A percentile compares a stretch with the other conserved stretches of the same genome.
These are phyloP conservation scores for Arthroderma sp. DNA, from an alignment of 2,329 filamentous ascomycete species.

Conservation along the genomic window DNA sequence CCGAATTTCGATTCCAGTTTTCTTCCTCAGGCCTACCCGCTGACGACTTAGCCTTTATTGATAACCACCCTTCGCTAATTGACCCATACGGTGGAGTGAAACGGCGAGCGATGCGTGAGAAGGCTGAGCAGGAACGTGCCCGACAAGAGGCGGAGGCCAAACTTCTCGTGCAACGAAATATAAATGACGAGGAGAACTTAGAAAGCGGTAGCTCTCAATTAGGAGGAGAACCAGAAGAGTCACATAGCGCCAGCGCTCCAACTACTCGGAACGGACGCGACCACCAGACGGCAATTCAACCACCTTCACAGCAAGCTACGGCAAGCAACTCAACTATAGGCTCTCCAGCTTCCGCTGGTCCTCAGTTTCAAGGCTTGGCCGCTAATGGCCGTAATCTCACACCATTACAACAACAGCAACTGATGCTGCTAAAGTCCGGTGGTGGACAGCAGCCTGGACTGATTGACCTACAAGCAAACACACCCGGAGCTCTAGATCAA, in stretches of 20 bases:
- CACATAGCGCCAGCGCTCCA: slow-evolving; percentile 35
- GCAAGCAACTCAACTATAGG: slow-evolving; percentile 30
- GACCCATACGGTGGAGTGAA: slow-evolving; percentile 72
- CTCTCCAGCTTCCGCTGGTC: slow-evolving; percentile 27
- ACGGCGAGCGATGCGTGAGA: slow-evolving; percentile 62
- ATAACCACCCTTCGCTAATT: slow-evolving; percentile 62
- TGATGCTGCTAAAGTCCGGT: slow-evolving; percentile 50
- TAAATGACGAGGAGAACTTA: slow-evolving; percentile 49
- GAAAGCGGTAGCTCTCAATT: slow-evolving; percentile 80
- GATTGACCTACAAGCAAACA: slow-evolving; percentile 24
- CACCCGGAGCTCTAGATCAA: slow-evolving; percentile 26
- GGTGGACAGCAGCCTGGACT: slow-evolving; percentile 50
- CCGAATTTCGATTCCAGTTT: slow-evolving; percentile 42
- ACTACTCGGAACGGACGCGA: slow-evolving; percentile 39
- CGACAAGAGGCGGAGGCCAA: slow-evolving; percentile 44
- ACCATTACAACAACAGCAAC: slow-evolving; percentile 62
- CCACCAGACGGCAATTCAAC: slow-evolving; percentile 55
- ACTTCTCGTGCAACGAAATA: slow-evolving; percentile 34
- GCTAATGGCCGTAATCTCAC: slow-evolving; percentile 61
- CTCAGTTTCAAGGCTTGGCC: slow-evolving; percentile 42
- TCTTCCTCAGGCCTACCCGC: slow-evolving; percentile 32
- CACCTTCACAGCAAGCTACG: slow-evolving; percentile 57
- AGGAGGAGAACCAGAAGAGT: slow-evolving; percentile 83
- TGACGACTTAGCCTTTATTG: slow-evolving; percentile 40
- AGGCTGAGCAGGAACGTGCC: slow-evolving; percentile 47